These are phyloP conservation scores for Chaetomium fimeti DNA, from an alignment of 495 filamentous ascomycete genomes.

Conservation along the genomic window DNA sequence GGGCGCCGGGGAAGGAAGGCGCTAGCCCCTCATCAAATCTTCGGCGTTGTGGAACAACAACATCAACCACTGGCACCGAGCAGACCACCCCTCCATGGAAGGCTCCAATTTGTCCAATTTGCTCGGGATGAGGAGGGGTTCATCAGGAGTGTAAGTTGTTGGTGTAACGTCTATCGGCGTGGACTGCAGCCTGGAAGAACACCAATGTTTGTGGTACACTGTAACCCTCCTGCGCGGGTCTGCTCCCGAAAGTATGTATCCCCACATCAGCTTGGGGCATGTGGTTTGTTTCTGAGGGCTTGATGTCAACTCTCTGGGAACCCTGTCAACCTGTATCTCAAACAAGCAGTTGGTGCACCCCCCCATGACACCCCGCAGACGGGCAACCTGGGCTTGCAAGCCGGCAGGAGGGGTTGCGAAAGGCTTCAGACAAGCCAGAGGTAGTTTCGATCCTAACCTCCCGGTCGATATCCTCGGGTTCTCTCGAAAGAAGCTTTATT, in stretches of 20 bases:
- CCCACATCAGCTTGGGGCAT: constrained; percentile 5
- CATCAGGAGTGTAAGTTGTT: not conserved
- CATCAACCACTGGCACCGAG: too few relatives aligned
- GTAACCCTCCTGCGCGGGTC: not conserved
- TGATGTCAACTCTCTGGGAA: too few relatives aligned
- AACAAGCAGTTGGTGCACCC: not conserved
- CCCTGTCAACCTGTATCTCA: not conserved
- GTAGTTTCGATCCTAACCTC: not conserved
- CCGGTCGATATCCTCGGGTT: not conserved
- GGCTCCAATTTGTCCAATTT: not conserved
- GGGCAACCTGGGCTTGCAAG: not conserved
- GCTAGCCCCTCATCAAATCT: constrained; percentile 4
- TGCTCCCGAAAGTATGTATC: not conserved
- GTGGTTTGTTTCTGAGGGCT: too few relatives aligned
- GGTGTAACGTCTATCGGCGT: constrained; percentile 3
- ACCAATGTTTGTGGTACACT: not conserved
- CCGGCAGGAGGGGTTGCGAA: not conserved
- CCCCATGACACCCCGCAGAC: not conserved
- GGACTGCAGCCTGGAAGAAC: not conserved
- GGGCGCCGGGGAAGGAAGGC: not conserved
- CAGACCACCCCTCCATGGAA: not conserved
- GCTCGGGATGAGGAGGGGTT: not conserved
- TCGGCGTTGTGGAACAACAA: not conserved
- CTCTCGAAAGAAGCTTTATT: constrained; percentile 1
- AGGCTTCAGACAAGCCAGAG: not conserved